Percentiles rank a stretch among this genome's conserved stretches.
phyloP scores from a whole-genome alignment of 1,284 basidiomycete genomes.

The Heliocybe sulcata region DNA sequence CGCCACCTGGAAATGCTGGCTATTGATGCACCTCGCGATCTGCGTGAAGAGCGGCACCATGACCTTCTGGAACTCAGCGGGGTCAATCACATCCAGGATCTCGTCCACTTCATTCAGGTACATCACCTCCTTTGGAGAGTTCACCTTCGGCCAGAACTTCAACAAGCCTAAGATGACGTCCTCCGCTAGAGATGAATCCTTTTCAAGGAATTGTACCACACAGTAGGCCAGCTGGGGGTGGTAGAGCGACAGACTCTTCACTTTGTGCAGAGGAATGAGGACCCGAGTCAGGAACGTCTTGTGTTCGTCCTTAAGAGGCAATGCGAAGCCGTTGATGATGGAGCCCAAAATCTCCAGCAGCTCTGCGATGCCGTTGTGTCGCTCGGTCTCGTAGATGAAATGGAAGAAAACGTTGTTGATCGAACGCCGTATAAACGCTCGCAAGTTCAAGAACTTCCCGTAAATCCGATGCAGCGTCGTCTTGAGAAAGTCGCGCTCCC shows the following conservation, averaged over 20 bases:
- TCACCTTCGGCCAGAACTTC: conserved; percentile 99
- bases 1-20: conserved; percentile 98
- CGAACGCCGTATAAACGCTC: conserved; percentile 96
- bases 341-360: conserved; percentile 97
- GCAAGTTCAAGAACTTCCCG: conserved; percentile 98
- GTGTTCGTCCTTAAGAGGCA: conserved; percentile 99
- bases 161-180: conserved; percentile 94
- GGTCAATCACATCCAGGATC: conserved; percentile 97
- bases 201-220: conserved; percentile 98
- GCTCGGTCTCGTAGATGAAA: conserved; percentile 97
- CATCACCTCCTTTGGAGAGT: conserved; percentile 99
- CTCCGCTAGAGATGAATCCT: conserved; percentile 89
- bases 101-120: conserved; percentile 99
- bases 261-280: conserved; percentile 97
- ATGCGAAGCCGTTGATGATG: conserved; percentile 99
- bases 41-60: conserved; percentile 93
- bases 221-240: conserved; percentile 99
- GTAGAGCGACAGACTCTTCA: conserved; percentile 93
- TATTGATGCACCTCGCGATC: conserved; percentile 95
- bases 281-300: conserved; percentile 96
- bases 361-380: conserved; percentile 99
- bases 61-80: conserved; percentile 95
- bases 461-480: conserved; percentile 99
- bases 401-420: conserved; percentile 99
- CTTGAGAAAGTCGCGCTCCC: conserved; percentile 99